phyloP scores from a whole-genome alignment of 2,329 filamentous ascomycete species.

The Aspergillus tubingensis region DNA sequence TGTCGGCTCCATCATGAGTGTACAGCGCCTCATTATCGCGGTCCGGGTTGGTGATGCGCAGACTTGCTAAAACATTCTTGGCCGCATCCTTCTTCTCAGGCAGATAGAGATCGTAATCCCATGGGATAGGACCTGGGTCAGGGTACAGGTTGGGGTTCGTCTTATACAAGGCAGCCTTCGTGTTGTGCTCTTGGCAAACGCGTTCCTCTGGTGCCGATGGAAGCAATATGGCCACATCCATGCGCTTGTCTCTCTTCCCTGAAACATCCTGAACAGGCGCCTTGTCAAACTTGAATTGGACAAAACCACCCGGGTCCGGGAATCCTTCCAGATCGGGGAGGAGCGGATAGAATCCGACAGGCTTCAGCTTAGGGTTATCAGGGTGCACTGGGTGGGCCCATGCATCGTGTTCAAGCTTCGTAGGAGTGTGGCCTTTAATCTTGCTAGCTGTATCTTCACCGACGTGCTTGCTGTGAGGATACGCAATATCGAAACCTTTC shows the following conservation, averaged over 20 bases:
- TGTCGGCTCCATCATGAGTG: constrained; percentile 47
- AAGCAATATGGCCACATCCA: constrained; percentile 61
- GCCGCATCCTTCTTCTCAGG: constrained; percentile 52
- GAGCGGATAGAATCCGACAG: constrained; percentile 62
- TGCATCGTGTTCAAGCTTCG: constrained; percentile 57
- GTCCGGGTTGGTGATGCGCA: constrained; percentile 55
- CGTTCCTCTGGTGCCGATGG: constrained; percentile 54
- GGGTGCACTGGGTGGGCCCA: constrained; percentile 64
- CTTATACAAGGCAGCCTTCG: constrained; percentile 51
- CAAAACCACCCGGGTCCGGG: constrained; percentile 60
- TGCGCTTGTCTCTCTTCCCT: constrained; percentile 57
- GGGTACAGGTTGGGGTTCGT: constrained; percentile 53
- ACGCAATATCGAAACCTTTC: constrained; percentile 66
- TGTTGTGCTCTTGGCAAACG: constrained; percentile 49
- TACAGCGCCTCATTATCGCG: constrained; percentile 57
- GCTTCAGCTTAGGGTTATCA: constrained; percentile 57
- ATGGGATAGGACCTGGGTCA: constrained; percentile 55
- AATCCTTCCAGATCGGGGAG: constrained; percentile 63
- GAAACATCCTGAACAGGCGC: constrained; percentile 55
- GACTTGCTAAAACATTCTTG: constrained; percentile 57
- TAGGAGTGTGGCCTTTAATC: constrained; percentile 56
- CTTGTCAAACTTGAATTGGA: constrained; percentile 63
- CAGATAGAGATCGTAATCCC: constrained; percentile 63
- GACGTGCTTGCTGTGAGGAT: constrained; percentile 60
- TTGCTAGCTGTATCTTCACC: constrained; percentile 57